Percentiles rank a stretch among this genome's conserved stretches.
Evolutionary conservation across 805 yeast genomes (phyloP).

Genomic region (Candida nonsorbophila): DNA sequence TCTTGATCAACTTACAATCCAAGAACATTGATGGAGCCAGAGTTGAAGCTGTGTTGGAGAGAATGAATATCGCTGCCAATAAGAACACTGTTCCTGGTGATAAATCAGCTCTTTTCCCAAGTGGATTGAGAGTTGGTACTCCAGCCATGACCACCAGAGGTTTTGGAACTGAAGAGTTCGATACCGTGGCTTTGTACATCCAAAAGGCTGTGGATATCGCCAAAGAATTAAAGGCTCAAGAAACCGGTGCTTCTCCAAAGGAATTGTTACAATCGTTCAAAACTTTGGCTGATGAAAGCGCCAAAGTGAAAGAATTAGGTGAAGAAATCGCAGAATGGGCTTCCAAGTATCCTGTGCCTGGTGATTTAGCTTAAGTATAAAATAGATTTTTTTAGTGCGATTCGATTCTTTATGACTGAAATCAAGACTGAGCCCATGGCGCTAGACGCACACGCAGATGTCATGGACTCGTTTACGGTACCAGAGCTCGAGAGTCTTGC

Average conservation of each 20-base stretch:
- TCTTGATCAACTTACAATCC: constrained; percentile 81
- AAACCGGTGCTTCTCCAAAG: constrained; percentile 54
- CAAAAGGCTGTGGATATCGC: constrained; percentile 72
- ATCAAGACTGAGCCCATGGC: too few relatives aligned
- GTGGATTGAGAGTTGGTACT: constrained; percentile 96
- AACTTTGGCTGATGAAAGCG: constrained; percentile 58
- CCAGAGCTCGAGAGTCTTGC: background rate
- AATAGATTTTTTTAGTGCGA: too few relatives aligned
- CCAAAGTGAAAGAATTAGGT: constrained; percentile 55
- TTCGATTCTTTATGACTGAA: too few relatives aligned
- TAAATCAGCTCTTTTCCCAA: constrained; percentile 92
- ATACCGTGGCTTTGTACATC: constrained; percentile 72
- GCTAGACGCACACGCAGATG: too few relatives aligned
- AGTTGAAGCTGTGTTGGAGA: constrained; percentile 91
- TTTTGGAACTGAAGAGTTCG: constrained; percentile 81
- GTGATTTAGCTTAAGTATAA: constrained; percentile 59
- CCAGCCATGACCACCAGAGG: constrained; percentile 99
- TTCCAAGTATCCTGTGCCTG: constrained; percentile 80
- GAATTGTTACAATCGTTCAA: constrained; percentile 66
- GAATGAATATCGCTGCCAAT: constrained; percentile 91
- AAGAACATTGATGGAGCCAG: constrained; percentile 96
- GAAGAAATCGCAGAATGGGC: constrained; percentile 71
- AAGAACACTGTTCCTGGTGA: constrained; percentile 98
- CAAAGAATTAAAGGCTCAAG: constrained; percentile 51
- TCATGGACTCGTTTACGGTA: background rate